Evolutionary conservation across 2,329 filamentous ascomycete species (phyloP), one percentile per base, ranked within the genome.

Genomic region (Verticillium longisporum): DNA sequence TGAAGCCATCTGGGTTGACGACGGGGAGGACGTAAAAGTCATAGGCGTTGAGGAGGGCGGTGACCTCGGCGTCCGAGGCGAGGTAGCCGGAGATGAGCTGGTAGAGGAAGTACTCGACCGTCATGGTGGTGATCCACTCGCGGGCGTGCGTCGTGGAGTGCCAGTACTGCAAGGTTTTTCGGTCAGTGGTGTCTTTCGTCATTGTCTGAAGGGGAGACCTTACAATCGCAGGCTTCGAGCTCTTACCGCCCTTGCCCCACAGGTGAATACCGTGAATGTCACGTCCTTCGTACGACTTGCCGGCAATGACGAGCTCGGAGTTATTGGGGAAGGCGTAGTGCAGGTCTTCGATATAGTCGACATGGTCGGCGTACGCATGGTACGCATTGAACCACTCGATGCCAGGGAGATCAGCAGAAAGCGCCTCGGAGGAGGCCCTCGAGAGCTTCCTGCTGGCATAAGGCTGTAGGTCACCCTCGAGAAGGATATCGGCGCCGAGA

Each of bases 11-110:
- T 0, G 84, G 83, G 68, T 88, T 88, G 15, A 85, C 83, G 31
- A 87, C 73, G 3, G 85, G 85, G 63, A 88, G 78, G 65, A 89
- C 80, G 70, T 87, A 88, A 65, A 87, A 87, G 72, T 90, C 88
- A 68, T 86, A 88, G 60, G 78, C 83, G 71, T 88, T 79, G 31
- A 88, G 77, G 59, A 83, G 78, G 1, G 69, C 68, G 56, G 71
- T 73, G 50, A 77, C 66, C 14, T 72, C 67, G 18, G 72, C 66
- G 14, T 73, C 68, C 18, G 71, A 70, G 36, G 67, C 68, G 15
- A 64, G 61, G 66, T 83, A 83, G 57, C 77, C 75, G 38, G 73
- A 73, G 18, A 85, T 71, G 36, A 87, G 73, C 18, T 76, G 71
- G 63, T 78, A 79, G 10, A 79, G 76, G 15, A 84, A 71, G 68